Evolutionary conservation across 2,329 filamentous ascomycete genomes (phyloP).

Genomic region (Zarea fungicola): DNA sequence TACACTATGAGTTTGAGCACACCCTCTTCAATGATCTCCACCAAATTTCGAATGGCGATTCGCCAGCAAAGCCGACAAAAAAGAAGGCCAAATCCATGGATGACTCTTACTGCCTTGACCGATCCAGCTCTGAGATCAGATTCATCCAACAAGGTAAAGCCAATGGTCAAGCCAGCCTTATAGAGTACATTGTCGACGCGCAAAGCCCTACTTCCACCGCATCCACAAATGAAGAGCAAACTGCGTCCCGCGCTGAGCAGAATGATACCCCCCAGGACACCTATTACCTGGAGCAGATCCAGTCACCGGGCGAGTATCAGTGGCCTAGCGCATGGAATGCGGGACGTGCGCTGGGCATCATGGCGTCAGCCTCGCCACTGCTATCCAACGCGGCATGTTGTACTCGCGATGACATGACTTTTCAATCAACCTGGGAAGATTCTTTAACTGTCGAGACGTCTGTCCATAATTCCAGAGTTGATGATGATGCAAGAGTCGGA

Average conservation of each 20-base stretch:
- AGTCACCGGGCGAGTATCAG: constrained; percentile 1
- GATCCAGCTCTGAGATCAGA: neutral
- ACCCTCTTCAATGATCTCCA: constrained; percentile 11
- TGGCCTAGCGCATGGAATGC: constrained; percentile 6
- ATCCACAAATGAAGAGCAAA: constrained; percentile 3
- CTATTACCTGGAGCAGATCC: constrained; percentile 1
- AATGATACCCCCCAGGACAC: neutral
- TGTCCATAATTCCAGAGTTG: constrained; percentile 5
- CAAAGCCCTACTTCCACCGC: constrained; percentile 6
- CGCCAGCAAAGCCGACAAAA: neutral
- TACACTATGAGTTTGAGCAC: constrained; percentile 12
- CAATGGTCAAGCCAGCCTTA: neutral
- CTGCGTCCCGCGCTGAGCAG: neutral
- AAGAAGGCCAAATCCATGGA: constrained; percentile 13
- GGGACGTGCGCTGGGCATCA: neutral
- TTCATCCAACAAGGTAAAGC: neutral
- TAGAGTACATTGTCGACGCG: neutral
- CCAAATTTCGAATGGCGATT: neutral
- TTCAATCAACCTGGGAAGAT: constrained; percentile 4
- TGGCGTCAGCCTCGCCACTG: constrained; percentile 3
- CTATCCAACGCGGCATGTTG: constrained; percentile 2
- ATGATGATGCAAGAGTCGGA: constrained; percentile 2
- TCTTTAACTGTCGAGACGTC: constrained; percentile 4
- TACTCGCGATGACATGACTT: constrained; percentile 9
- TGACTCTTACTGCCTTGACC: constrained; percentile 4